Base-by-base conservation (phyloP, 306 rosid genomes). In the Heteromeles arbutifolia region DNA sequence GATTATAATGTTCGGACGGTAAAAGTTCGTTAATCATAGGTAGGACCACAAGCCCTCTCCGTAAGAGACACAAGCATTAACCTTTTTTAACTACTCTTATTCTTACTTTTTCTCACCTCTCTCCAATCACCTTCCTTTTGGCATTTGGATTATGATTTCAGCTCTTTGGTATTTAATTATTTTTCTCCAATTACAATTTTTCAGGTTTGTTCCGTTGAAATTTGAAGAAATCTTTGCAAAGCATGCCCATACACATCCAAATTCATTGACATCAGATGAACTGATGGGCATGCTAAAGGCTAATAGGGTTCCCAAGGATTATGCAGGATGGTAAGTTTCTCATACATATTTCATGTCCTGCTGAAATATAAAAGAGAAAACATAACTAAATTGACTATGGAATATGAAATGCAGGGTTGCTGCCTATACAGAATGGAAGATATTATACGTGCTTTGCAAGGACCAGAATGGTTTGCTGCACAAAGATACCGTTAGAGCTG, bases 191-290 rank as follows among this genome's bases (percentile, higher is more conserved):
- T 24, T 8, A 18, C 13, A 14, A 74, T 31, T 64, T 63, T 82
- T 1, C 58, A 93, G 97, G 86, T 94, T 94, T 72, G 90, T 86
- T 82, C 74, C 84, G 28, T 79, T 72, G 10, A 86, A 86, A 44
- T 93, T 93, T 77, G 97, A 93, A 84, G 96, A 85, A 68, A 84
- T 93, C 24, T 93, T 93, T 78, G 10, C 1, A 34, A 93, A 88
- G 70, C 87, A 90, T 83, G 91, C 95, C 8, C 82, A 37, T 56
- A 82, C 79, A 6, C 41, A 85, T 67, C 79, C 86, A 9, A 43
- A 90, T 76, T 89, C 93, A 34, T 86, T 92, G 68, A 90, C 97
- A 26, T 75, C 88, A 1, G 84, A 90, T 13, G 98, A 90, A 68
- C 69, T 94, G 8, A 73, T 19, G 10, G 85, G 34, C 8, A 78